Evolutionary conservation across 176 grass and related monocot species (phyloP).

Genomic region (Hordeum marinum): DNA sequence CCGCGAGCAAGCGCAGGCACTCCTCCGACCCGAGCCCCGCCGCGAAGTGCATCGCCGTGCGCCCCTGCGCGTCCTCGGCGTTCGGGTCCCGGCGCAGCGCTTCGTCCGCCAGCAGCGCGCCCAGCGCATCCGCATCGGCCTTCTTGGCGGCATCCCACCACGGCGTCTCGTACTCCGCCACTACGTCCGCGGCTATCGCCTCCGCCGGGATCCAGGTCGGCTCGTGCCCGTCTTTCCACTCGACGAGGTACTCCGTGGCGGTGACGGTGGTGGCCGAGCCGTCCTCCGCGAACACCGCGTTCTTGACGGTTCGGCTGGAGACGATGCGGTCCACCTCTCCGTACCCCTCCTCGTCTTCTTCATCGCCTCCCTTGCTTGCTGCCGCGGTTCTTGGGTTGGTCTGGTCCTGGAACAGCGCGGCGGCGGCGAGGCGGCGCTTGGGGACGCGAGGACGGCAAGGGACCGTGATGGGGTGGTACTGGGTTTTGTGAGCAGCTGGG

Average conservation of each 20-base stretch:
- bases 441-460: not conserved
- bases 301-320: constrained; percentile 60
- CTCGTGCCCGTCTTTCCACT: constrained; percentile 88
- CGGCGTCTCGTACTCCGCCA: constrained; percentile 78
- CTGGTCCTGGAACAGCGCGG: constrained; percentile 68
- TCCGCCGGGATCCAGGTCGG: constrained; percentile 61
- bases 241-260: constrained; percentile 71
- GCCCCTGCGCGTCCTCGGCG: constrained; percentile 72
- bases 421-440: constrained; percentile 17
- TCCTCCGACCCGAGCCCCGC: constrained; percentile 82
- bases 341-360: constrained; percentile 49
- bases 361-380: not conserved
- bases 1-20: constrained; percentile 56
- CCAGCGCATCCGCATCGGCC: constrained; percentile 46
- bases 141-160: constrained; percentile 89
- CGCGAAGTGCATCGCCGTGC: constrained; percentile 79
- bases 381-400: constrained; percentile 16
- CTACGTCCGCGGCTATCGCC: constrained; percentile 72
- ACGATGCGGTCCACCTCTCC: constrained; percentile 81
- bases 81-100: constrained; percentile 57
- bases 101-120: constrained; percentile 54
- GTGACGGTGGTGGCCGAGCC: constrained; percentile 44
- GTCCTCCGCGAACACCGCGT: constrained; percentile 58
- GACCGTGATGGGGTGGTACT: not conserved
- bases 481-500: constrained; percentile 3